Evolutionary conservation across 352 stramenopile genomes (phyloP).

Genomic region (Pythium dissimile): DNA sequence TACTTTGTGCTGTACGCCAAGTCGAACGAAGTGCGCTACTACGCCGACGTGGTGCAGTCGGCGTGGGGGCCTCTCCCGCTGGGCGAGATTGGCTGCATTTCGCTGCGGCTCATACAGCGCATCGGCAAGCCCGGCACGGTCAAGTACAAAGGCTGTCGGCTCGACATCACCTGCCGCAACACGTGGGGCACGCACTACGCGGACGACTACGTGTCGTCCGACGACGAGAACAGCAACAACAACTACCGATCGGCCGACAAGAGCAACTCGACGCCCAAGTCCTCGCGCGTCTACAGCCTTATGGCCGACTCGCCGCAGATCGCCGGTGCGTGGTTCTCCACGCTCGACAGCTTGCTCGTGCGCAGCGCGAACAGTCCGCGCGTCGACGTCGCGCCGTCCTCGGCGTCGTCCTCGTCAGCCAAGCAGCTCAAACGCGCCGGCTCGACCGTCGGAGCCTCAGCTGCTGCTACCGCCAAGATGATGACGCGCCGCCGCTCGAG

Average conservation of each 20-base stretch:
- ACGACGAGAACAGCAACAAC: slow-evolving; percentile 55
- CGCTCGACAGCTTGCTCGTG: slow-evolving; percentile 64
- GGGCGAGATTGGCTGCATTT: slow-evolving; percentile 77
- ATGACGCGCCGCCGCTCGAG: slow-evolving; percentile 38
- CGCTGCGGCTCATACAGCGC: slow-evolving; percentile 73
- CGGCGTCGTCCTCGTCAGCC: not conserved
- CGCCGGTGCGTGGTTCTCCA: slow-evolving; percentile 68
- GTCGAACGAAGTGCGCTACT: slow-evolving; percentile 77
- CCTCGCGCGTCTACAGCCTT: slow-evolving; percentile 70
- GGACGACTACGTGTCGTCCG: slow-evolving; percentile 75
- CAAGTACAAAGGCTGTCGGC: slow-evolving; percentile 81
- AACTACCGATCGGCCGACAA: slow-evolving; percentile 28
- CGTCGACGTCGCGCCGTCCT: slow-evolving; percentile 29
- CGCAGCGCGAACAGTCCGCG: slow-evolving; percentile 77
- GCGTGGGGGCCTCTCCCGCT: slow-evolving; percentile 74
- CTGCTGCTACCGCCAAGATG: slow-evolving; percentile 20
- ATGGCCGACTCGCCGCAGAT: slow-evolving; percentile 76
- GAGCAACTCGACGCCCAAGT: slow-evolving; percentile 54
- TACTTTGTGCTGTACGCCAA: slow-evolving; percentile 80
- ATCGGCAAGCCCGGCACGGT: slow-evolving; percentile 75
- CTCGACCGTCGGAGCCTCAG: slow-evolving; percentile 8
- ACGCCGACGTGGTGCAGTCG: slow-evolving; percentile 72
- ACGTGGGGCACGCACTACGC: slow-evolving; percentile 74
- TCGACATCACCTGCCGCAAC: slow-evolving; percentile 83
- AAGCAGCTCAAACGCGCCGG: slow-evolving; percentile 12